Evolutionary conservation across 2,329 filamentous ascomycete species (phyloP), one percentile per base, ranked within the genome.

Genomic region (Elsinoe perseae): DNA sequence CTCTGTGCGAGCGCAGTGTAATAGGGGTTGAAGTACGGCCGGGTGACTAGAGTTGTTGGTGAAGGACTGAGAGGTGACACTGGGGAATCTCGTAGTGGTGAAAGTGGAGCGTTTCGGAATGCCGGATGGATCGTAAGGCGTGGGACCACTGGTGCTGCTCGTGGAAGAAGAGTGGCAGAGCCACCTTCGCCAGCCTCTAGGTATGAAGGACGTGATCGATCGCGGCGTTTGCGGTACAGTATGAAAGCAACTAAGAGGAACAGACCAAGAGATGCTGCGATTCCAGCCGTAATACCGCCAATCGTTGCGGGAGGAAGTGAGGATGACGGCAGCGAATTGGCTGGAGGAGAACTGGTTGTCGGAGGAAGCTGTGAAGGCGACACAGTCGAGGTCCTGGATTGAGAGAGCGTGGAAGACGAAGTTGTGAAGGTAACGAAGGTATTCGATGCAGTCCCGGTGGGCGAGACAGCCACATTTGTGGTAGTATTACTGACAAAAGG

Each of bases 391-490:
- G 28, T 2, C 14, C 9, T 21, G 20, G 50, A 9, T 7, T 12
- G 5, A 38, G 30, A 10, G 18, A 16, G 18, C 28, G 48, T 79
- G 79, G 50, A 79, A 28, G 23, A 21, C 14, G 25, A 16, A 2
- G 18, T 18, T 4, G 43, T 50, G 3, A 44, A 12, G 18, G 40
- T 44, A 10, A 27, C 9, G 14, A 32, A 25, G 7, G 44, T 32
- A n/a, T 27, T 32, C 6, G 44, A 30, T 4, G 25, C 20, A 4
- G 25, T 50, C 3, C 6, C 25, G 2, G 25, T 50, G 12, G 44
- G 25, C 10, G 20, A 50, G 14, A 2, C 21, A 9, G 25, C 20
- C 12, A 14, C 14, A 27, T 18, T 32, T 27, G 25, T 50, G 14
- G 44, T 30, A 5, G 44, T 50, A 16, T 50, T 32, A 27, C 18